Evolutionary conservation across 306 rosid species (phyloP), one percentile per base, ranked within the genome.

Genomic region (Quercus bicolor): DNA sequence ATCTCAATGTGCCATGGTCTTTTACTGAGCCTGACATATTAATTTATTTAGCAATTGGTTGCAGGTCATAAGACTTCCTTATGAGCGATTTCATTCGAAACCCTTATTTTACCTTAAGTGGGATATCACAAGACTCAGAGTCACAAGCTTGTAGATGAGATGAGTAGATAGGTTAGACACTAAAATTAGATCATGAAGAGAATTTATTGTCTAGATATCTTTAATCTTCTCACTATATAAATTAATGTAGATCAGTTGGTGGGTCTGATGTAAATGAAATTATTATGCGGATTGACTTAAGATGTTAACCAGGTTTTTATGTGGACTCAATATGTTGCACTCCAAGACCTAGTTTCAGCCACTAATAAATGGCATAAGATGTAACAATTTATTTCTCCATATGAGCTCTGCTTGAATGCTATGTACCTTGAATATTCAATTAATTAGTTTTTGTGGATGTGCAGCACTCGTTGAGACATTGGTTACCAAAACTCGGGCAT

Each of bases 401-500:
- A 9, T 62, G 71, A 52, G 53, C 73, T 73, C 64, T 72, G 31
- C 55, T 71, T 61, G 78, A 80, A 56, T 77, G 77, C 78, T 40
- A 20, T 37, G 52, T 26, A 16, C 79, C 40, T 28, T 3, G 26
- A 56, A 43, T 56, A 71, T 71, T 43, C 18, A 9, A 21, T 56
- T 77, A 4, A 28, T 53, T 64, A 15, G 48, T 80, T 87, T 86
- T 73, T 64, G 72, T 81, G 80, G 69, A 61, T 78, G 74, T 85
- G 86, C 86, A 96, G 99, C 96, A 72, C 90, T 96, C 82, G 98
- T 93, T 53, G 99, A 96, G 80, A 85, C 98, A 2, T 84, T 96
- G 90, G 88, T 93, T 75, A 94, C 94, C 70, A 96, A 96, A 88
- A 96, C 98, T 69, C 98, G 92, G 73, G 83, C 87, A 40, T 96